Evolutionary conservation across 345 rosid genomes (phyloP), one percentile per base, ranked within the genome.

Genomic region (Rhizophora mangle): DNA sequence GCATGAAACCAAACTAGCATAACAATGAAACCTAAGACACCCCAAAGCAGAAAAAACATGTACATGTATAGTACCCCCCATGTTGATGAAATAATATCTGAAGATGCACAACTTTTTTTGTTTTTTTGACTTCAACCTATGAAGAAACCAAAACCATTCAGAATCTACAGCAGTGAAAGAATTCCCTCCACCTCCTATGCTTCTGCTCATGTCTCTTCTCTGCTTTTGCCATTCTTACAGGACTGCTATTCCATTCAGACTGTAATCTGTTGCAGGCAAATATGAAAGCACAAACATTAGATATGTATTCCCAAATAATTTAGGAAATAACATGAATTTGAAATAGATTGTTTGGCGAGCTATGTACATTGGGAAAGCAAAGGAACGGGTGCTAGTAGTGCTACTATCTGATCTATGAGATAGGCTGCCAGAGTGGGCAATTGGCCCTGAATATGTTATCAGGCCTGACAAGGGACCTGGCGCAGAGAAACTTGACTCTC

Each of bases 231-330:
- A 95, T 92, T 76, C 96, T 86, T 58, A 87, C 90, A 0, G 97
- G 99, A 78, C 99, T 95, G 79, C 89, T 82, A 58, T 87, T 89
- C 97, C 99, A 95, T 74, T 95, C 99, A 0, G 91, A 69, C 69
- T 95, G 93, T 70, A 95, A 82, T 82, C 99, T 95, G 88, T 68
- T 55, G 60, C 60, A 15, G 24, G 64, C 15, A 70, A 63, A 27
- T 32, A 15, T n/a, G 31, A 9, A 70, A 2, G 15, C 6, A 5
- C 31, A 22, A 31, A 47, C 36, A 37, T 65, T 57, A 69, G 61
- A 18, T 65, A 6, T 1, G 43, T 20, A 8, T 31, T 65, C 52
- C 10, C 29, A 53, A 26, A 37, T 13, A 43, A 22, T 11, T 7
- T 55, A 1, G 7, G 34, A 57, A 52, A 13, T 8, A 54, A 20